Percentiles rank a stretch among this genome's conserved stretches.
phyloP scores from a whole-genome alignment of 2,329 filamentous ascomycete species.

The Chrysosporium keratinophilum region DNA sequence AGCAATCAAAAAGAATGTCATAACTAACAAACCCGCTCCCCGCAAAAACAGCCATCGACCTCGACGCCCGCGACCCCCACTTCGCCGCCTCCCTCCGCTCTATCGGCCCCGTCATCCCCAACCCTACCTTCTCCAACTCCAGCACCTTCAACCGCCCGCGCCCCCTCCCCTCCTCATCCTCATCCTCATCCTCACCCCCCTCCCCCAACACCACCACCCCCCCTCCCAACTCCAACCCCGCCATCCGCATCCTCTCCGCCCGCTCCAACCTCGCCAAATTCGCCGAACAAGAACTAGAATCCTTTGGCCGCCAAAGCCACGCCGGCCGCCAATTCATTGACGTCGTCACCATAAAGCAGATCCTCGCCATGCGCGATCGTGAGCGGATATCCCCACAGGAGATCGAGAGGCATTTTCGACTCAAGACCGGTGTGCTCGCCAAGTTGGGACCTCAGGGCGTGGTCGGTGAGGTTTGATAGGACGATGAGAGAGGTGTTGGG shows the following conservation, averaged over 20 bases:
- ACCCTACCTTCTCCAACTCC: conserved; percentile 46
- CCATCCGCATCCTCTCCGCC: conserved; percentile 44
- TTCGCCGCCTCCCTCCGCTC: conserved; percentile 71
- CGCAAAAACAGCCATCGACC: conserved; percentile 42
- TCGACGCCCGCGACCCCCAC: conserved; percentile 51
- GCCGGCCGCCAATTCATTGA: conserved; percentile 40
- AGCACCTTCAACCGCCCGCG: conserved; percentile 38
- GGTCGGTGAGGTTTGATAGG: conserved; percentile 1
- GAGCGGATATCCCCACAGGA: conserved; percentile 27
- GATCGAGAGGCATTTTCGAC: conserved; percentile 37
- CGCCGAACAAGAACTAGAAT: conserved; percentile 46
- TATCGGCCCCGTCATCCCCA: conserved; percentile 49
- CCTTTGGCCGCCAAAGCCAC: conserved; percentile 35
- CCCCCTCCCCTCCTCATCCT: conserved; percentile 3
- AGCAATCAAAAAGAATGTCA: conserved; percentile 2
- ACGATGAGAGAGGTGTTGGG: background rate
- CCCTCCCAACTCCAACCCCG: conserved; percentile 40
- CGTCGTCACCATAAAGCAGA: conserved; percentile 41
- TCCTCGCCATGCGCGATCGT: conserved; percentile 40
- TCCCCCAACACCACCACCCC: conserved; percentile 20
- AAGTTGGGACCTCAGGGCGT: conserved; percentile 33
- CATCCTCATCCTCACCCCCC: conserved; percentile 22
- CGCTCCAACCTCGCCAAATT: conserved; percentile 42
- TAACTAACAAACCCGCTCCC: conserved; percentile 1
- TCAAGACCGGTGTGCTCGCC: conserved; percentile 37